Conservation (phyloP, 164 flowering plant genomes). For the Litsea cubeba region DNA sequence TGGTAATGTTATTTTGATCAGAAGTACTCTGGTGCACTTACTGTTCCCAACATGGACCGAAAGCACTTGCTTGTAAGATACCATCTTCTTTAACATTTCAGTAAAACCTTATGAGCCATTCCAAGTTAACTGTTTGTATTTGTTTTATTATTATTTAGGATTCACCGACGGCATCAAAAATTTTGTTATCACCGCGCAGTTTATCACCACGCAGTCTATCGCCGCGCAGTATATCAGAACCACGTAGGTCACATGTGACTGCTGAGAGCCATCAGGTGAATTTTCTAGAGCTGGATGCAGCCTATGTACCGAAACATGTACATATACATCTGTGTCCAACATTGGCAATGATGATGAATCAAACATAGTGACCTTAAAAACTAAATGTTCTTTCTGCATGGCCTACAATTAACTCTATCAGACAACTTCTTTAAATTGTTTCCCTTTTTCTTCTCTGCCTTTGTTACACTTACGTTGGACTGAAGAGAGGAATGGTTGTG, state of each 20-base stretch:
- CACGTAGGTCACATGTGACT: slow-evolving; percentile 62
- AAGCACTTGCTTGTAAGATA: slow-evolving; percentile 65
- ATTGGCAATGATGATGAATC: no score
- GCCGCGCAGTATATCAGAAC: slow-evolving; percentile 63
- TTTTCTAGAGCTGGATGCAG: no score
- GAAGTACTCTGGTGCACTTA: slow-evolving; percentile 51
- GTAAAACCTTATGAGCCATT: neutral
- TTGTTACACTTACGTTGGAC: neutral
- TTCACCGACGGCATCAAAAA: slow-evolving; percentile 82
- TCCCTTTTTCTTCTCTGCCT: neutral
- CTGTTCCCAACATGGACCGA: slow-evolving; percentile 36
- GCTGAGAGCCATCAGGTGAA: slow-evolving; percentile 76
- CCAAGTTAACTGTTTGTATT: neutral
- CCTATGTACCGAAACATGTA: no score
- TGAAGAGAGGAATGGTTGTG: slow-evolving; percentile 6
- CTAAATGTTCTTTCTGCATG: no score
- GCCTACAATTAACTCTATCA: no score
- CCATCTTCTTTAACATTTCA: neutral
- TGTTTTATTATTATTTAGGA: slow-evolving; percentile 44
- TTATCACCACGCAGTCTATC: neutral
- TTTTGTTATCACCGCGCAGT: slow-evolving; percentile 25
- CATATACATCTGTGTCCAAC: no score
- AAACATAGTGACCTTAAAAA: no score
- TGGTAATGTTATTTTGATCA: slow-evolving; percentile 21
- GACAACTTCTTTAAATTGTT: neutral